phyloP scores from a whole-genome alignment of 2,329 filamentous ascomycete genomes.

The Neocatenulostroma microsporum region DNA sequence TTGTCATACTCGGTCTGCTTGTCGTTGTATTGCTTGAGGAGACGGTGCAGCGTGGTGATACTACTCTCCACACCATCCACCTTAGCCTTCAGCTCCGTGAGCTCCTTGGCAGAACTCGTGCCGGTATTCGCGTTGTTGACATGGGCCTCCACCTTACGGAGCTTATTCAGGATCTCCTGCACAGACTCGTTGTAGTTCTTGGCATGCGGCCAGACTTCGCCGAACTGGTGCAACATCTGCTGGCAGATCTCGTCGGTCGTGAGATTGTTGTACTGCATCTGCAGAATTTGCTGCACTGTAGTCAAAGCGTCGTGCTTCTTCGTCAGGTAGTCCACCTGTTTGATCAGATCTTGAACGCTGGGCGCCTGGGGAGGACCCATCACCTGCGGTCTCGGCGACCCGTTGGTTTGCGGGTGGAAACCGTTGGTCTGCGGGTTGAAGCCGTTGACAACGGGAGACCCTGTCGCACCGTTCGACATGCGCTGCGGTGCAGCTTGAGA shows the following conservation, averaged over 20 bases:
- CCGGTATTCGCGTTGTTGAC: constrained; percentile 6
- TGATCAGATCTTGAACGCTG: constrained; percentile 1
- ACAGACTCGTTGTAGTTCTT: constrained; percentile 8
- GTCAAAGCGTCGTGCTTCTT: constrained; percentile 5
- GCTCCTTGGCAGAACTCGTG: too few species aligned
- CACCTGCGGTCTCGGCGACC: neutral
- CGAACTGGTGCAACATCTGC: constrained; percentile 19
- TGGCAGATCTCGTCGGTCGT: constrained; percentile 18
- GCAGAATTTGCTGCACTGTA: constrained; percentile 11
- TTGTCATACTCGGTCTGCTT: too few species aligned
- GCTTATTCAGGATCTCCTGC: neutral
- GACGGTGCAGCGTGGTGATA: too few species aligned
- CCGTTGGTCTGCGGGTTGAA: neutral
- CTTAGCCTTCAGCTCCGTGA: too few species aligned
- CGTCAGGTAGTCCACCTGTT: constrained; percentile 3
- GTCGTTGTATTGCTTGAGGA: too few species aligned
- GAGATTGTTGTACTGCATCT: constrained; percentile 17
- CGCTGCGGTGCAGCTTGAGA: too few species aligned
- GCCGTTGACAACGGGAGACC: too few species aligned
- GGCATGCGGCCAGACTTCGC: constrained; percentile 17
- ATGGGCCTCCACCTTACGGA: neutral
- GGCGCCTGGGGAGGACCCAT: neutral
- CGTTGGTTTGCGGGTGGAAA: neutral
- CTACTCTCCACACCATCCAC: too few species aligned
- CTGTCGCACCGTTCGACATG: too few species aligned